Base-by-base conservation (phyloP, 2,329 filamentous ascomycete species). In the Immersiporthe knoxdaviesiana region DNA sequence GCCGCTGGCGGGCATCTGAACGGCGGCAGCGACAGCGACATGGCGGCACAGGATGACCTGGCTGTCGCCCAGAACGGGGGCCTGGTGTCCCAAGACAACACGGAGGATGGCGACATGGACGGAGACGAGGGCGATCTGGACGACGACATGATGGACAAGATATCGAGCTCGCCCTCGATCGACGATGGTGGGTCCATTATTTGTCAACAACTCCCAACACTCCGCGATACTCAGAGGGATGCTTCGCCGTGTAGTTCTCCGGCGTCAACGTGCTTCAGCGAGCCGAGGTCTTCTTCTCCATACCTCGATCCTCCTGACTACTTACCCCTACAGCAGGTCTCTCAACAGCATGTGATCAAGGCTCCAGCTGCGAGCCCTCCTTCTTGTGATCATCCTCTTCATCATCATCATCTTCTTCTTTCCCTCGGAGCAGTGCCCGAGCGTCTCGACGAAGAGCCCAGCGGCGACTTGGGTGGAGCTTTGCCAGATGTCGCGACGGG, bases 151-250 rank as follows among this genome's bases (percentile, higher is more conserved):
- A 93, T 97, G 92, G 96, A 98, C 84, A 96, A 96, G 81, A 97
- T 99, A 74, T 98, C 95, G 76, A 98, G 94, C 81, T 98, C 95
- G 76, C 96, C 96, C 78, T 98, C 95, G 75, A 99, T 99, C 81
- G 94, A 97, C 85, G 95, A 98, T 91, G 95, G 95, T 99, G 90
- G 87, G 94, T 96, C 84, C 83, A 81, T 80, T 81, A 81, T 80
- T 81, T 78, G 75, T 74, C 70, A 74, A 71, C 70, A 74, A 71
- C 76, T 80, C 74, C 77, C 78, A 71, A 73, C 76, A 75, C 71
- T 81, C 72, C 82, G 81, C 72, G 83, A 81, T 73, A 78, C 83
- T 67, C 76, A 74, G 68, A 77, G 76, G 72, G 75, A 76, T 68
- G 74, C 75, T 71, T 67, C 74, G 70, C 74, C 72, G 73, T 72